A percentile compares a stretch with the other conserved stretches of the same genome.
Conservation (phyloP, 345 rosid genomes). For the Durio zibethinus region DNA sequence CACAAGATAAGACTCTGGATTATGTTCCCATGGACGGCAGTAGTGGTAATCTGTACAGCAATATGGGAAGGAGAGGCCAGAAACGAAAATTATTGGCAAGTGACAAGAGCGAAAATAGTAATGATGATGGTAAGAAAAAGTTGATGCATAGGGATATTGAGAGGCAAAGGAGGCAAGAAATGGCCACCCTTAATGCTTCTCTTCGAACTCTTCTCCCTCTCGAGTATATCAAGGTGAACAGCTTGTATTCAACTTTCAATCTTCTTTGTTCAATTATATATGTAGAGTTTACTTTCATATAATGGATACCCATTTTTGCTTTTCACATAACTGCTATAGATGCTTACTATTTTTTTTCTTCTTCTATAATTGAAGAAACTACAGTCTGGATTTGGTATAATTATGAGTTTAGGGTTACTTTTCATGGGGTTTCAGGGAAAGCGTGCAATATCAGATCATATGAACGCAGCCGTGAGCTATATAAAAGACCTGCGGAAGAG, state of each 20-base stretch:
- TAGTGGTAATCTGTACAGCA: not conserved
- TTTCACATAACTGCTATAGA: not conserved
- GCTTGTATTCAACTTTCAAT: not conserved
- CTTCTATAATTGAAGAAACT: not conserved
- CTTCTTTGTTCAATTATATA: not conserved
- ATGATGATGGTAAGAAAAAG: conserved; percentile 43
- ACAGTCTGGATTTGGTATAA: conserved; percentile 3
- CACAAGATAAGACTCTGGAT: conserved; percentile 1
- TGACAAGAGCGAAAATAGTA: not conserved
- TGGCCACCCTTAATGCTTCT: conserved; percentile 55
- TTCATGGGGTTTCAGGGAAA: conserved; percentile 33
- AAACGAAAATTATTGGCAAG: not conserved
- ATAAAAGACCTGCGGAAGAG: conserved; percentile 32
- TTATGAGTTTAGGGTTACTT: conserved; percentile 12
- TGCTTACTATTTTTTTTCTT: not conserved
- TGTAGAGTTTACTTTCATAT: not conserved
- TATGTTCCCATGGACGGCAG: not conserved
- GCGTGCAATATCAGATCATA: conserved; percentile 41
- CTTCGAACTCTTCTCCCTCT: conserved; percentile 75
- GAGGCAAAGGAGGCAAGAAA: conserved; percentile 70
- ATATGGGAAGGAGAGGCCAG: not conserved
- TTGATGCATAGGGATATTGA: conserved; percentile 68
- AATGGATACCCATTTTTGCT: not conserved
- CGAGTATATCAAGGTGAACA: conserved; percentile 54
- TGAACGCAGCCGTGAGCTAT: conserved; percentile 35